These are phyloP conservation scores for Yamadazyma tumulicola DNA, from an alignment of 805 yeast genomes.

Conservation along the genomic window DNA sequence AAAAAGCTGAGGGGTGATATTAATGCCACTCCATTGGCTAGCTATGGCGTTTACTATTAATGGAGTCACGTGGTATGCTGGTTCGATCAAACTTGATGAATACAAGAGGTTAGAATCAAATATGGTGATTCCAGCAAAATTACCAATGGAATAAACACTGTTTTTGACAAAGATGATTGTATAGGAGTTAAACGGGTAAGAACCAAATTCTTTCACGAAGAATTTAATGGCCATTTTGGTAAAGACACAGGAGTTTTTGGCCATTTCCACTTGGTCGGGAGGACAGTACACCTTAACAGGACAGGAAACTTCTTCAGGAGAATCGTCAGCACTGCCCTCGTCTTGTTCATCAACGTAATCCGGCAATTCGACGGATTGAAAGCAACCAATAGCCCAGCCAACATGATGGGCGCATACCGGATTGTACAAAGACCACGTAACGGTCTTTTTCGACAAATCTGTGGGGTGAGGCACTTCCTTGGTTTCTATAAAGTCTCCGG, in stretches of 20 bases:
- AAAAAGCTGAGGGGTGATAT: conserved; percentile 74
- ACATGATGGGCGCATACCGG: conserved; percentile 93
- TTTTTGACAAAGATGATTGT: conserved; percentile 71
- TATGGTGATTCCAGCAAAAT: conserved; percentile 73
- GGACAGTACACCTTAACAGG: conserved; percentile 54
- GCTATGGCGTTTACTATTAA: conserved; percentile 67
- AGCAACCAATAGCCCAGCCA: conserved; percentile 93
- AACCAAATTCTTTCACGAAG: conserved; percentile 83
- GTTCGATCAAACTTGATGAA: conserved; percentile 73
- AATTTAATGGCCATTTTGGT: conserved; percentile 77
- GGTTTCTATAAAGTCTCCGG: conserved; percentile 65
- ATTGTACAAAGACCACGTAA: conserved; percentile 66
- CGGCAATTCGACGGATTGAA: conserved; percentile 54
- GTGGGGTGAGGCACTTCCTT: conserved; percentile 73
- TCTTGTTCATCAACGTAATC: conserved; percentile 32
- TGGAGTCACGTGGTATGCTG: conserved; percentile 68
- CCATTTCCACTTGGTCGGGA: conserved; percentile 54
- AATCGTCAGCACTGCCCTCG: conserved; percentile 25
- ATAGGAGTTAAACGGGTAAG: conserved; percentile 86
- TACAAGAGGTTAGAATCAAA: conserved; percentile 62
- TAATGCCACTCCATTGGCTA: conserved; percentile 90
- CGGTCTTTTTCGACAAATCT: conserved; percentile 71
- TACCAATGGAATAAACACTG: conserved; percentile 39
- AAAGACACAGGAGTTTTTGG: conserved; percentile 71
- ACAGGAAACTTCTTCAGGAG: conserved; percentile 20